Conservation (phyloP, 148 eudicot species). For the Heliamphora exappendiculata region DNA sequence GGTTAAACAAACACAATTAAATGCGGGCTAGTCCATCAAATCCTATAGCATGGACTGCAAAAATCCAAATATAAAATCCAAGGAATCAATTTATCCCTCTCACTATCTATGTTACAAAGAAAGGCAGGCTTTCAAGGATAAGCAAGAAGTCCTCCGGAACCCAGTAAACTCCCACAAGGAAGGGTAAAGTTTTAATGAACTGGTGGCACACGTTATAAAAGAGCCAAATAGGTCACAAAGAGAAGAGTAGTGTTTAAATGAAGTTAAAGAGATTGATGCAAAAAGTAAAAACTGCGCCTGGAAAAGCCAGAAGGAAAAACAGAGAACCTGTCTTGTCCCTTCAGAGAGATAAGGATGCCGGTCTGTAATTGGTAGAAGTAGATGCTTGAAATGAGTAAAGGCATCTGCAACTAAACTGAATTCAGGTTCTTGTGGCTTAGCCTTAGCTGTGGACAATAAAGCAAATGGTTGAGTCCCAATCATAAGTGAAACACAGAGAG, state of each 20-base stretch:
- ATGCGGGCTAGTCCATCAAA: not conserved
- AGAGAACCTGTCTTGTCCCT: conserved; percentile 90
- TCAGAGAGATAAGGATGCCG: conserved; percentile 88
- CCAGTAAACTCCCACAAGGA: not conserved
- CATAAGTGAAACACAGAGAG: not conserved
- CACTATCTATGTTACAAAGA: not conserved
- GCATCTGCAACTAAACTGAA: conserved; percentile 49
- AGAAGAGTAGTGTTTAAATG: not conserved
- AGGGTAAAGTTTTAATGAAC: not conserved
- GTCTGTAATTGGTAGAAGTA: conserved; percentile 89
- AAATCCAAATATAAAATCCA: not conserved
- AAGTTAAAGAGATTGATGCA: not conserved
- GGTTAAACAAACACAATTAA: not conserved
- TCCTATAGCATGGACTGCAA: not conserved
- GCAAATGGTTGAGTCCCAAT: not conserved
- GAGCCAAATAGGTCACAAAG: not conserved
- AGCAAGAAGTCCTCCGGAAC: not conserved
- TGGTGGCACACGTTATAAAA: not conserved
- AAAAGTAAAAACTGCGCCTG: not conserved
- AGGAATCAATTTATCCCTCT: not conserved
- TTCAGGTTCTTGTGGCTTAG: conserved; percentile 64
- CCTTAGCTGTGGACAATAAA: conserved; percentile 40
- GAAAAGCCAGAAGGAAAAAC: not conserved
- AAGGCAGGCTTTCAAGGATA: not conserved
- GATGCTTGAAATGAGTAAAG: conserved; percentile 77